These are phyloP conservation scores for Penicillium sp. DNA, from an alignment of 2,329 filamentous ascomycete species.

Conservation along the genomic window DNA sequence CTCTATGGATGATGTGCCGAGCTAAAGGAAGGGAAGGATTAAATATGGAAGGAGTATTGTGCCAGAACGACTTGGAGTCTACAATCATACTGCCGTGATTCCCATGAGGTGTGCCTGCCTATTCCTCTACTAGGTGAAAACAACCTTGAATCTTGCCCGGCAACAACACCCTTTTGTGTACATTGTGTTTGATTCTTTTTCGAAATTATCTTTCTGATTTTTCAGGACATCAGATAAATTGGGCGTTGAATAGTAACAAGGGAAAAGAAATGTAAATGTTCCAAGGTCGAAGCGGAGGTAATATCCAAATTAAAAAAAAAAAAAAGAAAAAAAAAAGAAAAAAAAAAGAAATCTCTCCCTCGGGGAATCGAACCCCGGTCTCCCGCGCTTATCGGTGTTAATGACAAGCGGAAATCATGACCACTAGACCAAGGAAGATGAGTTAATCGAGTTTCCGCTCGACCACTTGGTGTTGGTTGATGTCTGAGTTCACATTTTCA, in stretches of 20 bases:
- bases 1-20: neutral
- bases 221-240: no score
- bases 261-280: no score
- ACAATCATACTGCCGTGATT: neutral
- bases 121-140: neutral
- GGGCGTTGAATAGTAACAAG: no score
- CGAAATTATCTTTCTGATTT: no score
- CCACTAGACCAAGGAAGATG: constrained; percentile 40
- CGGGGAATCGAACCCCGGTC: constrained; percentile 42
- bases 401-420: constrained; percentile 44
- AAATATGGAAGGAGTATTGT: neutral
- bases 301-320: no score
- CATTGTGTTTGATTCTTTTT: neutral
- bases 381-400: constrained; percentile 34
- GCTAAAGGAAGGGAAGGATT: neutral
- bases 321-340: neutral
- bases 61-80: neutral
- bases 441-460: constrained; percentile 23
- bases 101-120: neutral
- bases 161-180: neutral
- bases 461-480: constrained; percentile 27
- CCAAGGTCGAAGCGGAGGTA: no score
- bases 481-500: neutral
- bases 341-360: constrained; percentile 32
- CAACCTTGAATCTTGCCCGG: neutral